phyloP scores from a whole-genome alignment of 441 rosid genomes.

The Pelargonium myrrhifolium region DNA sequence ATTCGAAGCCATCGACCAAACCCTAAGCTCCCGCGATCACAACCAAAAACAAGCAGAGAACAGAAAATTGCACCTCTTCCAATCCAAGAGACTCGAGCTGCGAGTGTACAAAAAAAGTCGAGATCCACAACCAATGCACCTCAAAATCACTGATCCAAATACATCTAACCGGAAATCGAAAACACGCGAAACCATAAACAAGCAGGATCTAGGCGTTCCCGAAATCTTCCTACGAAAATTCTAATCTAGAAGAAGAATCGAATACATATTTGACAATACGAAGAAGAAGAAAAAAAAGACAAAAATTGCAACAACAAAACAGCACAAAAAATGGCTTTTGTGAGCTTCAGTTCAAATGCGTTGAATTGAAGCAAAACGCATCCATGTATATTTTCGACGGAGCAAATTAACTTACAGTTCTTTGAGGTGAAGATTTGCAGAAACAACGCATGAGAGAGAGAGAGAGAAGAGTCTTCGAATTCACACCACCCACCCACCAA shows the following conservation, averaged over 20 bases:
- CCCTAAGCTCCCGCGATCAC: slow-evolving; percentile 29
- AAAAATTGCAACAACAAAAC: neutral
- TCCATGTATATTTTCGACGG: neutral
- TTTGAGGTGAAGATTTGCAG: neutral
- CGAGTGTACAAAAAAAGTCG: neutral
- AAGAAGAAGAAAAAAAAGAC: neutral
- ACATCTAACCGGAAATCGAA: slow-evolving; percentile 26
- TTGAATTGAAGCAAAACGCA: neutral
- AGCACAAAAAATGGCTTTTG: neutral
- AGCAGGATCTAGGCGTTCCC: slow-evolving; percentile 41
- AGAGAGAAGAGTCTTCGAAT: slow-evolving; percentile 24
- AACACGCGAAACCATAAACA: neutral
- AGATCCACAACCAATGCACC: slow-evolving; percentile 23
- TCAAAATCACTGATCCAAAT: slow-evolving; percentile 38
- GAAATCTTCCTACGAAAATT: slow-evolving; percentile 15
- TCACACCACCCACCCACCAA: slow-evolving; percentile 33
- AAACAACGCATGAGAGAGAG: neutral
- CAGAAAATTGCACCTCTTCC: slow-evolving; percentile 9
- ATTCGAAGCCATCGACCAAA: slow-evolving; percentile 58
- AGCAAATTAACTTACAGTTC: neutral
- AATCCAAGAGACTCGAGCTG: slow-evolving; percentile 27
- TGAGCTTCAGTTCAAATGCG: neutral
- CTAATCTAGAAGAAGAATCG: neutral
- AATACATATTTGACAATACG: neutral
- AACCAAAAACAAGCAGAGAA: too few species aligned